Percentiles rank a stretch among this genome's conserved stretches.
phyloP scores from a whole-genome alignment of 106 monocot species.

The Platanthera guangdongensis region DNA sequence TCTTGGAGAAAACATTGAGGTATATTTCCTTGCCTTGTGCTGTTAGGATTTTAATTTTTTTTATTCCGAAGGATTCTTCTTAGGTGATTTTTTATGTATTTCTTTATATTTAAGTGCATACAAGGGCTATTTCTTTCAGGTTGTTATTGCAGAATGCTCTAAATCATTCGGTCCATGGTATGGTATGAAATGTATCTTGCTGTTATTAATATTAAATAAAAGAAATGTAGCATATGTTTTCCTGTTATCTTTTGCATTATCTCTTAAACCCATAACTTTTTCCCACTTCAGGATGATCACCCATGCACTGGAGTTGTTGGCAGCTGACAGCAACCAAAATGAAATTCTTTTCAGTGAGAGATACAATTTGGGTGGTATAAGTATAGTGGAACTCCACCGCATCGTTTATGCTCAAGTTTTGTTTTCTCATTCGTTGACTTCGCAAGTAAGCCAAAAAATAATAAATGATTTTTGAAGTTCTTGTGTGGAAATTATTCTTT shows the following conservation, averaged over 20 bases:
- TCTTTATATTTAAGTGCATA: conserved; percentile 2
- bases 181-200: conserved; percentile 14
- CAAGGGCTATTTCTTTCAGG: conserved; percentile 27
- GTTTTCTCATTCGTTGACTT: conserved; percentile 82
- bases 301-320: conserved; percentile 79
- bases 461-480: background rate
- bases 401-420: conserved; percentile 89
- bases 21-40: background rate
- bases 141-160: conserved; percentile 86
- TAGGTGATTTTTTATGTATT: conserved; percentile 1
- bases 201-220: background rate
- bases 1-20: conserved; percentile 87
- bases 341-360: conserved; percentile 65
- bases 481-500: background rate
- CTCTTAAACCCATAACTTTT: conserved; percentile 13
- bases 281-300: conserved; percentile 64
- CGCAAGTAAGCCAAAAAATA: conserved; percentile 53
- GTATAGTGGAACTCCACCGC: conserved; percentile 79
- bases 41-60: conserved; percentile 1
- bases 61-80: background rate
- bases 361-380: conserved; percentile 81
- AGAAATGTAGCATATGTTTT: conserved; percentile 8
- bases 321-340: conserved; percentile 53
- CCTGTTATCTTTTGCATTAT: background rate
- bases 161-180: conserved; percentile 91